These are phyloP conservation scores for Fusarium equiseti DNA, from an alignment of 2,329 filamentous ascomycete species.

Conservation along the genomic window DNA sequence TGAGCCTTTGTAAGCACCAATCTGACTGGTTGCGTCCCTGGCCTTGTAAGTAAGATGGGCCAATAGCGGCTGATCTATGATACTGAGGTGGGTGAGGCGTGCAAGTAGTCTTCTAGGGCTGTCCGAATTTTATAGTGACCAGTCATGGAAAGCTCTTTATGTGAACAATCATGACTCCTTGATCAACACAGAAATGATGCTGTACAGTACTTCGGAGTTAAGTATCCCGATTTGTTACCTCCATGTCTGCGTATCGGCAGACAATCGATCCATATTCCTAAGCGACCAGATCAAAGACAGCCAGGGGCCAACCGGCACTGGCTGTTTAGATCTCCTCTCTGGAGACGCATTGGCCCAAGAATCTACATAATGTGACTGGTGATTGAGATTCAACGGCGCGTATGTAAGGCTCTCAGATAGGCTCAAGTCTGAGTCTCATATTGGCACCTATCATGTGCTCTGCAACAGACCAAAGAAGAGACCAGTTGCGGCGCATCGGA, in stretches of 20 bases:
- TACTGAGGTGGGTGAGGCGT: constrained; percentile 21
- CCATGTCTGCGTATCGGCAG: constrained; percentile 1
- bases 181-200: not conserved
- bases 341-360: not conserved
- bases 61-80: constrained; percentile 13
- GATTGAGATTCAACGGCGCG: not conserved
- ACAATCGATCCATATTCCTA: constrained; percentile 3
- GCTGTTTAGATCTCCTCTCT: constrained; percentile 3
- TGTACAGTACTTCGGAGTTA: not conserved
- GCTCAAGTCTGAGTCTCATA: not conserved
- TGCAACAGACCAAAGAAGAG: not conserved
- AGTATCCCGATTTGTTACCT: constrained; percentile 6
- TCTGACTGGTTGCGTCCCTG: constrained; percentile 35
- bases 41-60: constrained; percentile 21
- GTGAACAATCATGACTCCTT: constrained; percentile 1
- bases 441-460: not conserved
- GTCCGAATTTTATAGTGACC: constrained; percentile 13
- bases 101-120: constrained; percentile 11
- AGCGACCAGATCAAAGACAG: constrained; percentile 19
- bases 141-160: not conserved
- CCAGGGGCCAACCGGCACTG: constrained; percentile 9
- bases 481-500: constrained; percentile 11
- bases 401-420: not conserved
- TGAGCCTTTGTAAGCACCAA: constrained; percentile 18
- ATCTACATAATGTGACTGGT: not conserved